Conservation (phyloP, 176 grass and related monocot species). For the Eleusine coracana region DNA sequence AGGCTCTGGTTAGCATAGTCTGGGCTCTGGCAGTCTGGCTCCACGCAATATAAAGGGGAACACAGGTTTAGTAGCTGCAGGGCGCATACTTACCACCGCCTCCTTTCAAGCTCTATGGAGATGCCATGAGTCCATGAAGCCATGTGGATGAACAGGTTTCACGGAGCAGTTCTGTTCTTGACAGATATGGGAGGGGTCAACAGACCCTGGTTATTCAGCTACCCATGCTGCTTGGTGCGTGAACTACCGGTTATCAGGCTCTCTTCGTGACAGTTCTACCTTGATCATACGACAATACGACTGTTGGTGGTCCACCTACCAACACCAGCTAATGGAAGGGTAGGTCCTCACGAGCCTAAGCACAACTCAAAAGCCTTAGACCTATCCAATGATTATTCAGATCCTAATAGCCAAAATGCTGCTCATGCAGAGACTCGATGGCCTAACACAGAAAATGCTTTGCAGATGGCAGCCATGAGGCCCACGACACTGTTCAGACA, state of each 20-base stretch:
- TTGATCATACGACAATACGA: neutral
- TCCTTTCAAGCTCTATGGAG: conserved; percentile 29
- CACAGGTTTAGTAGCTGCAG: conserved; percentile 10
- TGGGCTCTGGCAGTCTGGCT: neutral
- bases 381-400: conserved; percentile 19
- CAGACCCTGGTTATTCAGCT: neutral
- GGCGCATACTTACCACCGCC: neutral
- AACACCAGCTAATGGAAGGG: conserved; percentile 16
- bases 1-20: neutral
- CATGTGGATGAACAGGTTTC: conserved; percentile 47
- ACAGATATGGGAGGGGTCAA: conserved; percentile 6
- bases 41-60: neutral
- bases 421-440: conserved; percentile 26
- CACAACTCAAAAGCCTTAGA: neutral
- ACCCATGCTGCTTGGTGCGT: neutral
- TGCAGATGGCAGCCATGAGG: conserved; percentile 29
- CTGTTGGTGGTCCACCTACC: neutral
- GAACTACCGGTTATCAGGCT: neutral
- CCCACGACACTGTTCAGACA: conserved; percentile 45
- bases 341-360: neutral
- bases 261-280: neutral
- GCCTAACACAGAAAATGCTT: conserved; percentile 28
- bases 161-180: conserved; percentile 6
- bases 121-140: conserved; percentile 32
- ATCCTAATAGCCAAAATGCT: conserved; percentile 34